Evolutionary conservation across 441 rosid genomes (phyloP).

Genomic region (Iberis amara): DNA sequence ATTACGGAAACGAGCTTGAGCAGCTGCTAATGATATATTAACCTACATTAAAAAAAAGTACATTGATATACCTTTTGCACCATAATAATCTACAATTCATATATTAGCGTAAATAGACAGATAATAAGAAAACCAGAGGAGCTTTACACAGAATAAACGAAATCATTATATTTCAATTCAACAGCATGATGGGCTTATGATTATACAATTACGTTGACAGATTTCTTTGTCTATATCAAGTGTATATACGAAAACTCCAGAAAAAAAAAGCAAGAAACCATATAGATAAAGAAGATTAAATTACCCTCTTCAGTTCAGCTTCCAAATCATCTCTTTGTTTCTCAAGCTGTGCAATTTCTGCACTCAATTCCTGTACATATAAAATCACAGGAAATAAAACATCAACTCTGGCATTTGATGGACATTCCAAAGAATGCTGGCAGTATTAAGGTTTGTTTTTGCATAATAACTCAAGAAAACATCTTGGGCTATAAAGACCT

Average conservation of each 20-base stretch:
- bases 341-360: constrained; percentile 71
- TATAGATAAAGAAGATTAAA: constrained; percentile 22
- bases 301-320: constrained; percentile 82
- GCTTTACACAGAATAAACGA: not conserved
- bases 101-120: too few relatives aligned
- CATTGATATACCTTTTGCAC: not conserved
- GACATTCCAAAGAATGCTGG: constrained; percentile 10
- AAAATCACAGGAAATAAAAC: constrained; percentile 15
- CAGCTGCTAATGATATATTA: constrained; percentile 83
- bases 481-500: constrained; percentile 44
- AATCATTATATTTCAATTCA: not conserved
- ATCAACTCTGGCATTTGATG: constrained; percentile 22
- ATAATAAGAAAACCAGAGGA: not conserved
- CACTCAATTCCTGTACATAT: constrained; percentile 59
- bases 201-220: not conserved
- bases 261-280: constrained; percentile 12
- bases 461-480: constrained; percentile 2
- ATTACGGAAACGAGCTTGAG: constrained; percentile 76
- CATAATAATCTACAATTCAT: constrained; percentile 16
- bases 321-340: constrained; percentile 81
- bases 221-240: not conserved
- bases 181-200: not conserved
- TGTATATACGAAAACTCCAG: constrained; percentile 2
- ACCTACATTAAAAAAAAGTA: constrained; percentile 42
- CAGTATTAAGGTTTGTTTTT: constrained; percentile 1